phyloP scores from a whole-genome alignment of 148 eudicot species.

The Dysphania ambrosioides region DNA sequence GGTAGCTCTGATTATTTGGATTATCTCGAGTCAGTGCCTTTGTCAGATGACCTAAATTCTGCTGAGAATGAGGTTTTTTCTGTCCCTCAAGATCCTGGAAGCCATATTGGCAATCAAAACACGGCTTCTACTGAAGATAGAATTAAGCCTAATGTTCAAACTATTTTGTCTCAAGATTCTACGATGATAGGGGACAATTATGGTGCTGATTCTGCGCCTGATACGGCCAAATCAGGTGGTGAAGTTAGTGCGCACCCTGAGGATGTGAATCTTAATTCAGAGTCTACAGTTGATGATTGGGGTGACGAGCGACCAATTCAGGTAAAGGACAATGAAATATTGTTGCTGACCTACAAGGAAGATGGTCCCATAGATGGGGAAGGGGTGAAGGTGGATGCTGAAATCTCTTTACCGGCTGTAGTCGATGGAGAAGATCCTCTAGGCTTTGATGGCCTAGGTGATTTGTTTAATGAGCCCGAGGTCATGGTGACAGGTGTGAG shows the following conservation, averaged over 20 bases:
- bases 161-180: constrained; percentile 24
- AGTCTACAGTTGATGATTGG: constrained; percentile 31
- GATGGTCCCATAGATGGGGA: constrained; percentile 29
- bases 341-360: constrained; percentile 61
- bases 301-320: constrained; percentile 43
- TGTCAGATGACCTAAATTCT: constrained; percentile 30
- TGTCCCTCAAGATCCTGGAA: constrained; percentile 6
- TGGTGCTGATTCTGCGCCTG: constrained; percentile 18
- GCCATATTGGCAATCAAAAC: background rate
- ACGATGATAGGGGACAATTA: constrained; percentile 27
- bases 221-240: constrained; percentile 24
- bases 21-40: constrained; percentile 29
- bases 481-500: constrained; percentile 26
- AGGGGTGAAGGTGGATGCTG: constrained; percentile 32
- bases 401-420: constrained; percentile 35
- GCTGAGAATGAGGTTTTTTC: constrained; percentile 20
- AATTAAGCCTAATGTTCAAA: background rate
- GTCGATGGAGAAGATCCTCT: constrained; percentile 41
- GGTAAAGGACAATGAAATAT: constrained; percentile 49
- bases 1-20: constrained; percentile 33
- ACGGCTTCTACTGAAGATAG: background rate
- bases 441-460: constrained; percentile 73
- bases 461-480: constrained; percentile 81
- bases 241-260: constrained; percentile 13
- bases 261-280: constrained; percentile 27